These are phyloP conservation scores for Boletus reticuloceps DNA, from an alignment of 768 basidiomycete genomes.

Conservation along the genomic window DNA sequence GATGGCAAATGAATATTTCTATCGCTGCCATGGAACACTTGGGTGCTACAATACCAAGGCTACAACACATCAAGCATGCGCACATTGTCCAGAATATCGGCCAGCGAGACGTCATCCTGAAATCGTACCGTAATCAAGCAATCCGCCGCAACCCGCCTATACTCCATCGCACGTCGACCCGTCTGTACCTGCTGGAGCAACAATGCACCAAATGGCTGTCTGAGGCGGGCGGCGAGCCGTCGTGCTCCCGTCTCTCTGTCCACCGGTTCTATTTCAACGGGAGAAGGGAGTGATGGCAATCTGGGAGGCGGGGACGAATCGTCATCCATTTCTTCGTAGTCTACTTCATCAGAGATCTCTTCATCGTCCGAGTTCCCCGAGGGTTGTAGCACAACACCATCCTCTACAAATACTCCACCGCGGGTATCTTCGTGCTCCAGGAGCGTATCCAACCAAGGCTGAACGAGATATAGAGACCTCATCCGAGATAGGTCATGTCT, in stretches of 20 bases:
- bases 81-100: background rate
- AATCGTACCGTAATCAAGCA: background rate
- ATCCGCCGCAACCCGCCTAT: slow-evolving; percentile 4
- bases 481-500: background rate
- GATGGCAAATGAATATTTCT: too few relatives aligned
- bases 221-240: background rate
- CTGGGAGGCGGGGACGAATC: background rate
- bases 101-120: background rate
- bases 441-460: background rate
- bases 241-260: background rate
- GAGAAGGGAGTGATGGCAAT: too few relatives aligned
- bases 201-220: background rate
- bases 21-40: too few relatives aligned
- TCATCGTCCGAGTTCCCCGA: background rate
- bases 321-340: background rate
- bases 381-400: too few relatives aligned
- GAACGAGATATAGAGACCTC: background rate
- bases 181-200: background rate
- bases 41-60: too few relatives aligned
- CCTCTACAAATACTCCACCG: background rate
- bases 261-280: background rate
- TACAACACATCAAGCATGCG: background rate
- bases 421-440: background rate
- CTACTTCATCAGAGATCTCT: background rate
- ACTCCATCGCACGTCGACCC: background rate